phyloP scores from a whole-genome alignment of 192 early-diverging fungal genomes.

The Radiomyces spectabilis region DNA sequence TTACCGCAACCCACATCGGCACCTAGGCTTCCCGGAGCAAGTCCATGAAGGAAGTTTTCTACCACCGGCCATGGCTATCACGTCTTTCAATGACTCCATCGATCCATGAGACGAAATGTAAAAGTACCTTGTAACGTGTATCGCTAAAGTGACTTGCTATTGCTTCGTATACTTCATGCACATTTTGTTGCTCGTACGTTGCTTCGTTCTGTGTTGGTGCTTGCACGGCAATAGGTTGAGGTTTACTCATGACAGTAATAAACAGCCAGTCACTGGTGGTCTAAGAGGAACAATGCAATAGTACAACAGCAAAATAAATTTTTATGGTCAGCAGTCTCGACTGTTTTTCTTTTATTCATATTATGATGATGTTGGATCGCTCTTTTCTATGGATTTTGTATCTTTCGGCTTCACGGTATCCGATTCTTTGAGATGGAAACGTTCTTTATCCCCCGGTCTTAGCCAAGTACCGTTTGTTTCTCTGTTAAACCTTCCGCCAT shows the following conservation, averaged over 20 bases:
- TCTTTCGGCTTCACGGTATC: too few species aligned
- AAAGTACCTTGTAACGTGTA: constrained; percentile 83
- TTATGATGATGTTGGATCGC: too few species aligned
- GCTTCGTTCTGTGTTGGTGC: constrained; percentile 21
- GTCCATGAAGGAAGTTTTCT: constrained; percentile 63
- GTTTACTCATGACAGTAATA: constrained; percentile 21
- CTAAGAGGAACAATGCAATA: too few species aligned
- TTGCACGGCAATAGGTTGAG: constrained; percentile 27
- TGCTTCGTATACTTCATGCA: constrained; percentile 86
- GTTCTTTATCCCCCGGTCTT: constrained; percentile 13
- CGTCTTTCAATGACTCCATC: neutral
- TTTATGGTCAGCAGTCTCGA: too few species aligned
- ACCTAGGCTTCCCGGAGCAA: constrained; percentile 67
- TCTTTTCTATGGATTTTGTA: too few species aligned
- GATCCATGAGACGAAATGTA: neutral
- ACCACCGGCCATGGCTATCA: constrained; percentile 92
- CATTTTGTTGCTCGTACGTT: constrained; percentile 70
- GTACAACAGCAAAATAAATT: too few species aligned
- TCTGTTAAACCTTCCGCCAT: neutral
- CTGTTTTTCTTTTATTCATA: too few species aligned
- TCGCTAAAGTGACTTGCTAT: constrained; percentile 92
- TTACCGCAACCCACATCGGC: constrained; percentile 97
- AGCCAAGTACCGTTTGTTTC: constrained; percentile 26
- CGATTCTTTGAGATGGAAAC: too few species aligned
- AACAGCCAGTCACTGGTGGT: too few species aligned